These are phyloP conservation scores for Marasmius tenuissimus DNA, from an alignment of 1,284 basidiomycete genomes.

Conservation along the genomic window DNA sequence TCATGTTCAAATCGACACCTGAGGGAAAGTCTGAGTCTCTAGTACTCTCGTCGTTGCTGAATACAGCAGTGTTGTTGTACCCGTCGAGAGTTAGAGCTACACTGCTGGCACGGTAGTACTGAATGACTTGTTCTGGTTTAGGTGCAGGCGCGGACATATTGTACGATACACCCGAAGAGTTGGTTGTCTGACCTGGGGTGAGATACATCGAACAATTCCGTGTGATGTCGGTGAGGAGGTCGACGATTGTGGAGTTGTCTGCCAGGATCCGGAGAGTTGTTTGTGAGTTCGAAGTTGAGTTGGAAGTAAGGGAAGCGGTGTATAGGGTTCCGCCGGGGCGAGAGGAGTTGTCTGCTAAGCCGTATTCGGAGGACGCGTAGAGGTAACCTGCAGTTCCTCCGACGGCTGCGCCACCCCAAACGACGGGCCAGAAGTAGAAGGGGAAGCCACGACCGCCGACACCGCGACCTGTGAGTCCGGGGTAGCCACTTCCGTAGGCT, in stretches of 20 bases:
- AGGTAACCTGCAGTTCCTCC: conserved; percentile 38
- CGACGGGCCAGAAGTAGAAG: conserved; percentile 59
- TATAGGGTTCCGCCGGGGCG: conserved; percentile 59
- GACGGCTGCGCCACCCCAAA: conserved; percentile 43
- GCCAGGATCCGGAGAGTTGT: conserved; percentile 57
- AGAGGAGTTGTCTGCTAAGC: conserved; percentile 45
- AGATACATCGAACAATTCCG: conserved; percentile 40
- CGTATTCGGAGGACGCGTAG: conserved; percentile 50
- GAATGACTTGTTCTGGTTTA: conserved; percentile 50
- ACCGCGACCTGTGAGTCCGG: conserved; percentile 40
- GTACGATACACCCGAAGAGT: neutral
- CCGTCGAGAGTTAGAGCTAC: conserved; percentile 56
- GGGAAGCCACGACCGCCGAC: conserved; percentile 49
- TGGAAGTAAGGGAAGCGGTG: conserved; percentile 50
- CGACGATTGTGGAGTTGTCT: conserved; percentile 53
- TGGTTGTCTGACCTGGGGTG: neutral
- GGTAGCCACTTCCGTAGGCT: conserved; percentile 62
- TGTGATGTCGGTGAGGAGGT: conserved; percentile 46
- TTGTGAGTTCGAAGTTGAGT: conserved; percentile 26
- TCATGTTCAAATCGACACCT: neutral
- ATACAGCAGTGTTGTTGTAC: conserved; percentile 59
- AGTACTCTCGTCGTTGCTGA: conserved; percentile 15
- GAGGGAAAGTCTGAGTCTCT: neutral
- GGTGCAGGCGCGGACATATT: conserved; percentile 26
- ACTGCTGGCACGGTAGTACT: conserved; percentile 60